phyloP scores from a whole-genome alignment of 306 rosid genomes.

The Quercus engelmannii region DNA sequence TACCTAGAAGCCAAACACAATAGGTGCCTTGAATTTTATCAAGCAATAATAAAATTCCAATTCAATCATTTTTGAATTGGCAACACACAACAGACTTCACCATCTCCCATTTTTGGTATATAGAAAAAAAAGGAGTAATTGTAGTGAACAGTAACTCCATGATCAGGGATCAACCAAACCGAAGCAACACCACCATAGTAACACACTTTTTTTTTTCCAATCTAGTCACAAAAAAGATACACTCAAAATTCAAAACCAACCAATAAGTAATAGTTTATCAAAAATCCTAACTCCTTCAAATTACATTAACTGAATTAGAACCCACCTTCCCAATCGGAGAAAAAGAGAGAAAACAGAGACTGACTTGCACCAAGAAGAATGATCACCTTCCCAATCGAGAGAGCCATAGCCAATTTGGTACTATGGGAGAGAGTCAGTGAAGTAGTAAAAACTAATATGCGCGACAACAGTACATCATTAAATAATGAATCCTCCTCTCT shows the following conservation, averaged over 20 bases:
- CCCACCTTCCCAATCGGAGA: no score
- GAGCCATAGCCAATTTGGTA: slow-evolving; percentile 50
- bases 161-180: no score
- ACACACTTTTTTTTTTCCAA: not conserved
- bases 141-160: no score
- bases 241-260: not conserved
- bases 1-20: no score
- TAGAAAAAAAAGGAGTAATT: no score
- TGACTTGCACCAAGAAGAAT: slow-evolving; percentile 89
- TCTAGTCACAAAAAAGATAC: not conserved
- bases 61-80: no score
- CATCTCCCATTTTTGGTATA: no score
- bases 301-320: not conserved
- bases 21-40: no score
- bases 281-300: slow-evolving; percentile 25
- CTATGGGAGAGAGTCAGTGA: not conserved
- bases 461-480: slow-evolving; percentile 26
- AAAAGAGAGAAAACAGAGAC: no score
- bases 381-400: slow-evolving; percentile 71
- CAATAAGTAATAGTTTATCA: not conserved
- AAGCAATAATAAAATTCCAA: no score
- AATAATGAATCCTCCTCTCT: not conserved
- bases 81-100: no score
- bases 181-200: no score
- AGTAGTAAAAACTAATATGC: slow-evolving; percentile 6